Evolutionary conservation across 805 yeast species (phyloP).

Genomic region (Hanseniaspora thailandica): DNA sequence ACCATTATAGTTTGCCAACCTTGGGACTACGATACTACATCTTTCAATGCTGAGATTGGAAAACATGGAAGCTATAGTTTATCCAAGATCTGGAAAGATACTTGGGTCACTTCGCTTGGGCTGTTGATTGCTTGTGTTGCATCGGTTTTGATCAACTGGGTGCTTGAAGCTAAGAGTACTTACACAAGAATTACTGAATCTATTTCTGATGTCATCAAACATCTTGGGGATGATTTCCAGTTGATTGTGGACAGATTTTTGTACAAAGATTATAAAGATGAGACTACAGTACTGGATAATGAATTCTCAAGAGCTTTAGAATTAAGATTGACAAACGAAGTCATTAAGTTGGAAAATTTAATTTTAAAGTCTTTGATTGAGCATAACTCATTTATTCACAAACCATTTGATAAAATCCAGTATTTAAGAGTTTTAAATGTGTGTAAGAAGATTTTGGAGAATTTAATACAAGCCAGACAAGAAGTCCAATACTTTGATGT

Average conservation of each 20-base stretch:
- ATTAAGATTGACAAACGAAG: slow-evolving; percentile 36
- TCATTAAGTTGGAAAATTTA: slow-evolving; percentile 32
- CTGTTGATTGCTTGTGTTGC: slow-evolving; percentile 32
- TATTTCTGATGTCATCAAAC: slow-evolving; percentile 31
- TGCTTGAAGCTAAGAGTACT: slow-evolving; percentile 40
- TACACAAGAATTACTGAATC: slow-evolving; percentile 33
- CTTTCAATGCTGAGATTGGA: not conserved
- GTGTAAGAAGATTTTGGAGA: slow-evolving; percentile 33
- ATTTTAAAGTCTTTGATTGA: slow-evolving; percentile 31
- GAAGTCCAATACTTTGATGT: slow-evolving; percentile 38
- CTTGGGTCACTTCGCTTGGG: slow-evolving; percentile 34
- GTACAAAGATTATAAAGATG: slow-evolving; percentile 37
- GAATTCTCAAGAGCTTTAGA: slow-evolving; percentile 38
- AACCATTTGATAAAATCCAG: slow-evolving; percentile 26
- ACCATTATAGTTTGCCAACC: slow-evolving; percentile 29
- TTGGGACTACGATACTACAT: not conserved
- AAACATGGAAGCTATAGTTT: not conserved
- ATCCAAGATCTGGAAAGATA: slow-evolving; percentile 27
- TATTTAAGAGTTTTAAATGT: slow-evolving; percentile 30
- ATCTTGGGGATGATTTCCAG: slow-evolving; percentile 38
- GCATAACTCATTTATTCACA: slow-evolving; percentile 27
- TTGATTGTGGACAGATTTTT: slow-evolving; percentile 38
- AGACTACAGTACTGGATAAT: slow-evolving; percentile 36
- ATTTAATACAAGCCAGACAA: slow-evolving; percentile 38
- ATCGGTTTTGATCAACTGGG: slow-evolving; percentile 34